Conservation (phyloP, 306 rosid species). For the Delonix regia region DNA sequence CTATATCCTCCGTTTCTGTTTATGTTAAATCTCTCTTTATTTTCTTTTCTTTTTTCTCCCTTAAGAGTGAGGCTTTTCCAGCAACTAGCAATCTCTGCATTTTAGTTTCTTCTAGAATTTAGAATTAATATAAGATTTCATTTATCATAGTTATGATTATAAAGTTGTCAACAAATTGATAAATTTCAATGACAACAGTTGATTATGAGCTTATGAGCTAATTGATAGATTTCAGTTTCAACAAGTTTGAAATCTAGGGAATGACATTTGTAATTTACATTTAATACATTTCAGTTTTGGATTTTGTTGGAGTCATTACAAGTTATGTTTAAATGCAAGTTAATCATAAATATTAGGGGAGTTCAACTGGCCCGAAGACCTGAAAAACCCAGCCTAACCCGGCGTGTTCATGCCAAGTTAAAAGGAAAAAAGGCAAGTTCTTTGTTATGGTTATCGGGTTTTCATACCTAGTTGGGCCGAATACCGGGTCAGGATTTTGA, state of each 20-base stretch:
- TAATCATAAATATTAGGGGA: background rate
- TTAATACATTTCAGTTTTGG: background rate
- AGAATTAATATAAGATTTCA: background rate
- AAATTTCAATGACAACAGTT: background rate
- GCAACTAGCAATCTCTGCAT: background rate
- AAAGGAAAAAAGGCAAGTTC: too few relatives aligned
- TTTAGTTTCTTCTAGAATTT: background rate
- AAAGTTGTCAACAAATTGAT: background rate
- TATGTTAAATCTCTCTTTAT: background rate
- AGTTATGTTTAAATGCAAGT: background rate
- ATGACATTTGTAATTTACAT: background rate
- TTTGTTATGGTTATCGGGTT: too few relatives aligned
- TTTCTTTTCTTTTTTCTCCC: background rate
- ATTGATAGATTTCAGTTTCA: background rate
- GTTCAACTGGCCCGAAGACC: too few relatives aligned
- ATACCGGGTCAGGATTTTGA: too few relatives aligned
- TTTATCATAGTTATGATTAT: background rate
- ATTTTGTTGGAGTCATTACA: background rate
- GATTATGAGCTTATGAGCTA: background rate
- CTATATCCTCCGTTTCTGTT: background rate
- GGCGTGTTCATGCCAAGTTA: too few relatives aligned
- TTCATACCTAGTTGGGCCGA: too few relatives aligned
- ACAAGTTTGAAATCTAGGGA: background rate
- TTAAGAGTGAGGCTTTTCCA: background rate
- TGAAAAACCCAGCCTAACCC: too few relatives aligned